Percentiles rank a stretch among this genome's conserved stretches.
These are phyloP conservation scores for Chaetomium cochliodes DNA, from an alignment of 495 filamentous ascomycete species.

Conservation along the genomic window DNA sequence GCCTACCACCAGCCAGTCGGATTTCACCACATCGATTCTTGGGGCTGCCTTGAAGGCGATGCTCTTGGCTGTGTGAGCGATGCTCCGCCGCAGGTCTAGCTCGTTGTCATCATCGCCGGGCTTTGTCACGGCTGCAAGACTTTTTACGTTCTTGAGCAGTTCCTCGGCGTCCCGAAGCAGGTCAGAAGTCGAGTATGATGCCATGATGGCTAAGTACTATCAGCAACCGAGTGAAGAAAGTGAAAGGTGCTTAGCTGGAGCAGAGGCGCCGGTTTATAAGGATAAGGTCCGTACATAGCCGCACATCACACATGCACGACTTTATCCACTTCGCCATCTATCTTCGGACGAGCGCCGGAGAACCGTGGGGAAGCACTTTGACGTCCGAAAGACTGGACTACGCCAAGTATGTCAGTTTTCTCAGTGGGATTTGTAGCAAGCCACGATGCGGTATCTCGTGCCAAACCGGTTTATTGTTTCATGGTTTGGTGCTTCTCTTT, in stretches of 20 bases:
- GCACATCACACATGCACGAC: not conserved
- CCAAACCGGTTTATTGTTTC: no score
- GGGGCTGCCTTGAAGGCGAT: conserved; percentile 28
- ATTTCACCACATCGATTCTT: conserved; percentile 26
- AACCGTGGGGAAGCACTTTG: conserved; percentile 11
- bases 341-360: not conserved
- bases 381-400: conserved; percentile 1
- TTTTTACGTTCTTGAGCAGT: conserved; percentile 28
- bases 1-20: conserved; percentile 31
- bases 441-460: no score
- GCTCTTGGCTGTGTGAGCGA: conserved; percentile 27
- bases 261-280: no score
- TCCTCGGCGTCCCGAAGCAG: conserved; percentile 30
- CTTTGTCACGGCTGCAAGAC: conserved; percentile 13
- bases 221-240: not conserved
- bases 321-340: conserved; percentile 3
- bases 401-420: not conserved
- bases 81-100: conserved; percentile 10
- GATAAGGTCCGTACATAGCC: no score
- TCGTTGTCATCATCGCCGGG: conserved; percentile 8
- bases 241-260: no score
- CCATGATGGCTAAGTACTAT: not conserved
- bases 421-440: no score
- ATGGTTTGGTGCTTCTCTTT: no score
- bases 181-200: conserved; percentile 17